A percentile compares a stretch with the other conserved stretches of the same genome.
Evolutionary conservation across 1,284 basidiomycete genomes (phyloP).

Genomic region (Heimioporus retisporus): DNA sequence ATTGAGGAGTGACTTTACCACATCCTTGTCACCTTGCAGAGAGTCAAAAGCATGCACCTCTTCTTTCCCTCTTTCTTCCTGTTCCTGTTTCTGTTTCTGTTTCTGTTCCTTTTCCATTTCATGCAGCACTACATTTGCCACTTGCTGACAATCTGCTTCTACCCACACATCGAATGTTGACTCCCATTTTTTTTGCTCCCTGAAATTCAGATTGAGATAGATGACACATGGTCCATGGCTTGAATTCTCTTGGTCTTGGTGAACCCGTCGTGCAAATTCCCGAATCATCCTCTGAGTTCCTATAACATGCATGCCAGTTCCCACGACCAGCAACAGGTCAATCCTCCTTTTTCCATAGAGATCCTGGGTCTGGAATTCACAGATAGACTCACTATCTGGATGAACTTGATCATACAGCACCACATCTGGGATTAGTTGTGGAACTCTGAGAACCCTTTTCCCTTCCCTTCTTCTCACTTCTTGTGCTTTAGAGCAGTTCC

Average conservation of each 20-base stretch:
- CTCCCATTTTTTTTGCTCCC: constrained; percentile 15
- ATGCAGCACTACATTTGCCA: constrained; percentile 1
- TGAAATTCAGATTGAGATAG: constrained; percentile 22
- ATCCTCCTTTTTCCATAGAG: not conserved
- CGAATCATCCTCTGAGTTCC: constrained; percentile 21
- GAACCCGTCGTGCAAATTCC: constrained; percentile 2
- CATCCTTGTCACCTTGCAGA: too few species aligned
- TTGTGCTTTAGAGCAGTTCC: not conserved
- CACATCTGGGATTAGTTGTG: constrained; percentile 16
- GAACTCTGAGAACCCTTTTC: not conserved
- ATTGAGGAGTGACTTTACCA: too few species aligned
- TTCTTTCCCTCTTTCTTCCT: too few species aligned
- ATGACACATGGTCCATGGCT: not conserved
- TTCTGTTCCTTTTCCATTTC: constrained; percentile 5
- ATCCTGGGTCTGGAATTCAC: constrained; percentile 14
- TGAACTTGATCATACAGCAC: constrained; percentile 22
- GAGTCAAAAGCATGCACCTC: too few species aligned
- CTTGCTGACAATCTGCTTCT: constrained; percentile 20
- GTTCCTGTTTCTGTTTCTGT: too few species aligned
- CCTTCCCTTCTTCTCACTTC: not conserved
- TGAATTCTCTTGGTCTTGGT: accelerated
- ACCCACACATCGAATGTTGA: constrained; percentile 18
- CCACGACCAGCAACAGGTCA: constrained; percentile 18
- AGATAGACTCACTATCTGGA: constrained; percentile 3
- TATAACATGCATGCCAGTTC: constrained; percentile 22